A percentile compares a stretch with the other conserved stretches of the same genome.
Conservation (phyloP, 148 eudicot genomes). For the Vaccinium darrowii region DNA sequence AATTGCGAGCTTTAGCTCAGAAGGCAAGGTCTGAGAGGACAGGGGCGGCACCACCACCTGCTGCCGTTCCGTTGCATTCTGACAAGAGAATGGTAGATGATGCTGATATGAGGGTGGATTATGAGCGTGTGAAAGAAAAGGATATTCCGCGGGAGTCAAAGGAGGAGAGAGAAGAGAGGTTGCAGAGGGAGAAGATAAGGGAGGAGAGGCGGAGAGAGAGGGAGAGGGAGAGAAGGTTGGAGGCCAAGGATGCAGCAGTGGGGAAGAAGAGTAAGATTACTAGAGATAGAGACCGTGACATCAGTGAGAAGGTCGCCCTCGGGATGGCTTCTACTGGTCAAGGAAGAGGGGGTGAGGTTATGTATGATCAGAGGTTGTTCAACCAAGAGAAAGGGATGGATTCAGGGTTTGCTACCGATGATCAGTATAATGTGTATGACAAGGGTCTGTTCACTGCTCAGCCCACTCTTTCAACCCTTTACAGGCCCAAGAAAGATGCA, state of each 20-base stretch:
- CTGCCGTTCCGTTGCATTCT: conserved; percentile 41
- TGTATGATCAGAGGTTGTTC: conserved; percentile 80
- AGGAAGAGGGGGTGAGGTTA: conserved; percentile 69
- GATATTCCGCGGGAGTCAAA: conserved; percentile 47
- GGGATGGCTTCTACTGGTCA: conserved; percentile 77
- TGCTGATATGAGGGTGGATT: conserved; percentile 42
- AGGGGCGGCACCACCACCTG: conserved; percentile 44
- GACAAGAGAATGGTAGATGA: conserved; percentile 39
- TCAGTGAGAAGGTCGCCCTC: conserved; percentile 85
- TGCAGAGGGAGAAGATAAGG: conserved; percentile 72
- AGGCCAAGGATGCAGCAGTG: conserved; percentile 83
- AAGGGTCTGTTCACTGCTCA: conserved; percentile 81
- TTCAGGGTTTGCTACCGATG: conserved; percentile 84
- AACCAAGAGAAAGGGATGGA: conserved; percentile 93
- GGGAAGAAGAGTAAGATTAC: conserved; percentile 90
- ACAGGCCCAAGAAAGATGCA: conserved; percentile 71
- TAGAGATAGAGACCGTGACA: conserved; percentile 78
- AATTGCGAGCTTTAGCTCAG: conserved; percentile 74
- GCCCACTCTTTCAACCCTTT: conserved; percentile 67
- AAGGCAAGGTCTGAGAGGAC: conserved; percentile 77
- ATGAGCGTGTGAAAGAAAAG: conserved; percentile 44
- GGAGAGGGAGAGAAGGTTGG: conserved; percentile 82
- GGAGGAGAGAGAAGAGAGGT: conserved; percentile 60
- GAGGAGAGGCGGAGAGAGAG: conserved; percentile 73
- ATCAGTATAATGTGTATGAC: conserved; percentile 75